These are phyloP conservation scores for Mariannaea elegans DNA, from an alignment of 2,329 filamentous ascomycete genomes.

Conservation along the genomic window DNA sequence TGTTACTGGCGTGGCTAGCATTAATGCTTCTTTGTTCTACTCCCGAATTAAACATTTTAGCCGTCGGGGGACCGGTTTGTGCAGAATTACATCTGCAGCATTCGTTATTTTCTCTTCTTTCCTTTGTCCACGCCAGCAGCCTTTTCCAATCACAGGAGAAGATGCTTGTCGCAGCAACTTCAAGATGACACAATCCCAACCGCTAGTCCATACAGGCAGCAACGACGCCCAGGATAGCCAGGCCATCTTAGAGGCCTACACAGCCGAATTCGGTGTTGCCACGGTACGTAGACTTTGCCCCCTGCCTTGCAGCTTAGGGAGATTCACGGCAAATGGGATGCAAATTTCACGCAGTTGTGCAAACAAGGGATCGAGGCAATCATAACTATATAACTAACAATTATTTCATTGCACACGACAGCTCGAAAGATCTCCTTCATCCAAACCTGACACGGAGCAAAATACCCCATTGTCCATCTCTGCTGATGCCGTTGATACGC, in stretches of 20 bases:
- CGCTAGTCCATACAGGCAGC: slow-evolving; percentile 43
- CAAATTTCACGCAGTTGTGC: neutral
- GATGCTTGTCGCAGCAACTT: slow-evolving; percentile 27
- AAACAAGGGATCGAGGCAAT: neutral
- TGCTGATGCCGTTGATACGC: neutral
- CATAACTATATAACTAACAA: too few species aligned
- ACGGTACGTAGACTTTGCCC: slow-evolving; percentile 47
- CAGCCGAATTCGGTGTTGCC: slow-evolving; percentile 49
- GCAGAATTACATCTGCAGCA: too few species aligned
- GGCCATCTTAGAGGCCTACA: slow-evolving; percentile 49
- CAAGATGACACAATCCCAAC: slow-evolving; percentile 42
- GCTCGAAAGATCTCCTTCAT: slow-evolving; percentile 30
- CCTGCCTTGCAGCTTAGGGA: neutral
- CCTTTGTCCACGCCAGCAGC: neutral
- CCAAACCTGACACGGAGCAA: slow-evolving; percentile 12
- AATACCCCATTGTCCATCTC: slow-evolving; percentile 19
- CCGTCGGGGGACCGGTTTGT: too few species aligned
- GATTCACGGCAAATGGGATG: neutral
- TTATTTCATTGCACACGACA: too few species aligned
- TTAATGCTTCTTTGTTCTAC: neutral
- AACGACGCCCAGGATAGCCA: slow-evolving; percentile 57
- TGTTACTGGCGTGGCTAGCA: slow-evolving; percentile 34
- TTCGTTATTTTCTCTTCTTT: slow-evolving; percentile 10
- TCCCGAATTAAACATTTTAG: slow-evolving; percentile 25
- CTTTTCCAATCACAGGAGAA: neutral